These are phyloP conservation scores for Viridothelium virens DNA, from an alignment of 495 filamentous ascomycete species.

Conservation along the genomic window DNA sequence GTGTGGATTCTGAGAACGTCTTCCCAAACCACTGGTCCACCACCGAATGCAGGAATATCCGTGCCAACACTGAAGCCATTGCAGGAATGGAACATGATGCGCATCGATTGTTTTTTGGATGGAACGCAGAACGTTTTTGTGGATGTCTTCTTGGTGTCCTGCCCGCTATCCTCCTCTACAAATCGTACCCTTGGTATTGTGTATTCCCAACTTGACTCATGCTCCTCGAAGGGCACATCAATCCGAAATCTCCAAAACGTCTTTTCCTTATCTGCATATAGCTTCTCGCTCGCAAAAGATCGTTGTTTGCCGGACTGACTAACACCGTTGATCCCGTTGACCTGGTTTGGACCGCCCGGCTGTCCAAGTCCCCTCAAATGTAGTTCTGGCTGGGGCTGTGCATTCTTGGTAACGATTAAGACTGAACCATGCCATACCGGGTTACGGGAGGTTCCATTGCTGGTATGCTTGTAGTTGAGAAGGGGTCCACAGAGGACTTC, in stretches of 20 bases:
- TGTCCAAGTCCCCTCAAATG: conserved; percentile 43
- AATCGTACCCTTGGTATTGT: conserved; percentile 44
- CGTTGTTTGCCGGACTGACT: conserved; percentile 17
- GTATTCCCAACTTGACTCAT: conserved; percentile 56
- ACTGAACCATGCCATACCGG: conserved; percentile 75
- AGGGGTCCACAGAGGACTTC: conserved; percentile 73
- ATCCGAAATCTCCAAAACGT: conserved; percentile 78
- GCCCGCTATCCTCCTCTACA: conserved; percentile 39
- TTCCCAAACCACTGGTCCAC: conserved; percentile 80
- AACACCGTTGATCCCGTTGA: conserved; percentile 18
- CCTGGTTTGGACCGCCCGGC: conserved; percentile 22
- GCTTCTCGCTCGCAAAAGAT: conserved; percentile 48
- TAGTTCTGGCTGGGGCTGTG: conserved; percentile 46
- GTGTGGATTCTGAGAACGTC: conserved; percentile 68
- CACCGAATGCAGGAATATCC: conserved; percentile 67
- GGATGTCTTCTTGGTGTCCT: conserved; percentile 18
- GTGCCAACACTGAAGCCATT: conserved; percentile 95
- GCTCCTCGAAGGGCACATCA: conserved; percentile 46
- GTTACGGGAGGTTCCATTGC: conserved; percentile 41
- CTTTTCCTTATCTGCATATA: conserved; percentile 71
- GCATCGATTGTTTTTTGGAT: conserved; percentile 73
- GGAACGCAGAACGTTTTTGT: conserved; percentile 60
- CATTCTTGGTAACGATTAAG: conserved; percentile 65
- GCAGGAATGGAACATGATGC: conserved; percentile 92
- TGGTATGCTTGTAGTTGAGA: conserved; percentile 79